These are phyloP conservation scores for Cercophora scortea DNA, from an alignment of 495 filamentous ascomycete species.

Conservation along the genomic window DNA sequence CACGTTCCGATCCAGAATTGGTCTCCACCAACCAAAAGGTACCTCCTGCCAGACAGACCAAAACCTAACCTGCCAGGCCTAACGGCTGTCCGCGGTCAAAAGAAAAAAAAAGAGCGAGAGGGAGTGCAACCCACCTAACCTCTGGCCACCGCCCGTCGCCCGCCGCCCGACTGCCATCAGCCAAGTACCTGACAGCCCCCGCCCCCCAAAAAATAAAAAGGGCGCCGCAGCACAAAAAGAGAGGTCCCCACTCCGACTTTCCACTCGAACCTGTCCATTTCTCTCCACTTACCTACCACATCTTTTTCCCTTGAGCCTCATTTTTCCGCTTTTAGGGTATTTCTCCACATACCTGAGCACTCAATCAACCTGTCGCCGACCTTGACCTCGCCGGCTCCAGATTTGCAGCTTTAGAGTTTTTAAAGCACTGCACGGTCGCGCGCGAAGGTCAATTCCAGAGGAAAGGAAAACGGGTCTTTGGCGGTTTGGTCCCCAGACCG, in stretches of 20 bases:
- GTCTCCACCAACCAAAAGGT: slow-evolving; percentile 8
- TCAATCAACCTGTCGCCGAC: slow-evolving; percentile 6
- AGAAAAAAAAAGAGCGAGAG: background rate
- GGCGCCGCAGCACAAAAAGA: slow-evolving; percentile 21
- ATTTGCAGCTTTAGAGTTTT: background rate
- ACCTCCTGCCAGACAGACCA: background rate
- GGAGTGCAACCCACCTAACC: slow-evolving; percentile 11
- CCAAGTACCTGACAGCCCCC: slow-evolving; percentile 22
- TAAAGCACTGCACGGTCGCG: background rate
- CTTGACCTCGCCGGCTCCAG: background rate
- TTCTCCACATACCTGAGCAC: slow-evolving; percentile 18
- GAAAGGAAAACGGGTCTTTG: background rate
- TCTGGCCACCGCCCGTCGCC: slow-evolving; percentile 15
- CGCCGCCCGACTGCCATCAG: slow-evolving; percentile 6
- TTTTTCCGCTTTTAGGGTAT: slow-evolving; percentile 22
- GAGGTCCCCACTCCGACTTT: slow-evolving; percentile 25
- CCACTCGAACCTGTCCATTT: slow-evolving; percentile 27
- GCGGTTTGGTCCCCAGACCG: background rate
- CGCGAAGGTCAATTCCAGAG: background rate
- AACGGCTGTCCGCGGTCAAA: slow-evolving; percentile 17
- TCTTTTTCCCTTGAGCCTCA: slow-evolving; percentile 28
- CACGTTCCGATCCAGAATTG: slow-evolving; percentile 6
- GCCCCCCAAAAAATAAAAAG: slow-evolving; percentile 19
- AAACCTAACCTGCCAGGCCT: background rate
- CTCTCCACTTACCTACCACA: slow-evolving; percentile 24